A percentile compares a stretch with the other conserved stretches of the same genome.
phyloP scores from a whole-genome alignment of 805 yeast species.

The Yarrowia osloensis region DNA sequence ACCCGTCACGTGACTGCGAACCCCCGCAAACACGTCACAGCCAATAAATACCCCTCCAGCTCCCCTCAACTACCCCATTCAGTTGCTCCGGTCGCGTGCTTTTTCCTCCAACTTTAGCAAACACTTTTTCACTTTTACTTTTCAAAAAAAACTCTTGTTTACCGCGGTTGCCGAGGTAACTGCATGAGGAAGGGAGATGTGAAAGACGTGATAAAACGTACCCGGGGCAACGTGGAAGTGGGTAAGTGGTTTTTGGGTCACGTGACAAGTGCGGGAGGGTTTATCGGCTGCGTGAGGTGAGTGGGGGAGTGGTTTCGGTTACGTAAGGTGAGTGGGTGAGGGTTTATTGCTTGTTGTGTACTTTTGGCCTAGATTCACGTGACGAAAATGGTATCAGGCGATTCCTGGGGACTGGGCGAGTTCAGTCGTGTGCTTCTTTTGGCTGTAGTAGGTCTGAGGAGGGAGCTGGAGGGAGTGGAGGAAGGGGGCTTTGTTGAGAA shows the following conservation, averaged over 20 bases:
- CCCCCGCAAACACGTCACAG: neutral
- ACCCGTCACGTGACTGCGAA: neutral
- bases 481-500: too few relatives aligned
- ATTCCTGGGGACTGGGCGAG: neutral
- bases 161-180: constrained; percentile 18
- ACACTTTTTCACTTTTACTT: neutral
- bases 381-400: neutral
- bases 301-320: neutral
- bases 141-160: neutral
- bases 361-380: neutral
- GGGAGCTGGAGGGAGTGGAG: too few relatives aligned
- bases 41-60: too few relatives aligned
- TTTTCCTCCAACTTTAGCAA: neutral
- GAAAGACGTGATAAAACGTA: neutral
- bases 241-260: too few relatives aligned
- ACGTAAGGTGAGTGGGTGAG: neutral
- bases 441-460: too few relatives aligned
- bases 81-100: neutral
- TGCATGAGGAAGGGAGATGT: neutral
- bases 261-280: too few relatives aligned
- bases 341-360: too few relatives aligned
- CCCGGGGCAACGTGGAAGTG: too few relatives aligned
- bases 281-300: neutral
- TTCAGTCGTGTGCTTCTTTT: too few relatives aligned
- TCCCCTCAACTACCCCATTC: neutral